A percentile compares a stretch with the other conserved stretches of the same genome.
These are phyloP conservation scores for Ceratonia siliqua DNA, from an alignment of 306 rosid genomes.

Conservation along the genomic window DNA sequence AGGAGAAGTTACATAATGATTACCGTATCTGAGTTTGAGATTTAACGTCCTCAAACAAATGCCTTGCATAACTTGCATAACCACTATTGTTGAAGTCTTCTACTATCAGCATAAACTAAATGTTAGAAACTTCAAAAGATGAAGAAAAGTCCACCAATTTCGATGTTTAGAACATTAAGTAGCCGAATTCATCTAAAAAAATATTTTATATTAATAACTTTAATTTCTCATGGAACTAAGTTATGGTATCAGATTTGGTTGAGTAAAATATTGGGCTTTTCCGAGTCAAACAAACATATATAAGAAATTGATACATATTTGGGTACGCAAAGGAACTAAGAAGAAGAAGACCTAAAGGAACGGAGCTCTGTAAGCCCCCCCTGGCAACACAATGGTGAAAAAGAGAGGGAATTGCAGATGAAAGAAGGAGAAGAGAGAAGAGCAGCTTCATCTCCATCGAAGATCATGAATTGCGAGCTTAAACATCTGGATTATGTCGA, in stretches of 20 bases:
- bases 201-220: background rate
- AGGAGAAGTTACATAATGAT: slow-evolving; percentile 13
- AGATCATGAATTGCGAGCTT: background rate
- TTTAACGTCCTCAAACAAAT: slow-evolving; percentile 47
- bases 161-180: background rate
- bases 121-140: slow-evolving; percentile 32
- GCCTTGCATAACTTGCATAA: slow-evolving; percentile 48
- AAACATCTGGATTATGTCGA: background rate
- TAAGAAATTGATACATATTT: background rate
- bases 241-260: background rate
- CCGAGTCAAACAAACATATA: background rate
- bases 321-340: background rate
- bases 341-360: slow-evolving; percentile 53
- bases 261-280: slow-evolving; percentile 1
- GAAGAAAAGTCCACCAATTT: background rate
- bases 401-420: slow-evolving; percentile 37
- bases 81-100: slow-evolving; percentile 38
- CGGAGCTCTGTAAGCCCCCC: slow-evolving; percentile 42
- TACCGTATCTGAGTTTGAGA: slow-evolving; percentile 50
- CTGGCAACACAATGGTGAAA: slow-evolving; percentile 44
- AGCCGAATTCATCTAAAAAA: slow-evolving; percentile 1
- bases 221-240: background rate
- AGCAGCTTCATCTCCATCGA: slow-evolving; percentile 31
- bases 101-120: slow-evolving; percentile 28
- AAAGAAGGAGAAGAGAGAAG: slow-evolving; percentile 44